These are phyloP conservation scores for Butyriboletus loyo DNA, from an alignment of 768 basidiomycete species.

Conservation along the genomic window DNA sequence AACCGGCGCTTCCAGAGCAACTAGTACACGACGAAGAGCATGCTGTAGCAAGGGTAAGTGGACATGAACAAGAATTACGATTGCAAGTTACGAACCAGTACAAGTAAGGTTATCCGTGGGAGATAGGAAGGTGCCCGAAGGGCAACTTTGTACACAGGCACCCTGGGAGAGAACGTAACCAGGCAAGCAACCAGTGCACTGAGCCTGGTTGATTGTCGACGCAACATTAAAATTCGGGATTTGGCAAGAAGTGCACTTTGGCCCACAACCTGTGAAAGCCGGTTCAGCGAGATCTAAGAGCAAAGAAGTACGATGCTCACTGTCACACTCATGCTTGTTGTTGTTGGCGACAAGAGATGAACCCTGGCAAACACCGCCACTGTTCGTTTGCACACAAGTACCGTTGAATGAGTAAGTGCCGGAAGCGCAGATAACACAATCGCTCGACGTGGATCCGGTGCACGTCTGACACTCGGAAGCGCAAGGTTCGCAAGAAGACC, in stretches of 20 bases:
- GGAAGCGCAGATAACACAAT: conserved; percentile 66
- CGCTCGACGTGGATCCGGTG: conserved; percentile 59
- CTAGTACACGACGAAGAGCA: conserved; percentile 74
- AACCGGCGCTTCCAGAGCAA: conserved; percentile 63
- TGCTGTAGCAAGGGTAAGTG: conserved; percentile 35
- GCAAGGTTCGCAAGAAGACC: conserved; percentile 54
- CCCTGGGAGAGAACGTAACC: conserved; percentile 73
- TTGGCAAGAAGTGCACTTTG: conserved; percentile 75
- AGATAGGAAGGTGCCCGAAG: conserved; percentile 67
- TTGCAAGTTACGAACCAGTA: conserved; percentile 47
- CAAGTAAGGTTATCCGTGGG: conserved; percentile 74
- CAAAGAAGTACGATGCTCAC: conserved; percentile 36
- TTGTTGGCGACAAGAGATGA: conserved; percentile 76
- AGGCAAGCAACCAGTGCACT: conserved; percentile 78
- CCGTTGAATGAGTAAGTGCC: conserved; percentile 66
- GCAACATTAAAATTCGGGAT: conserved; percentile 69
- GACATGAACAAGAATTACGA: background rate
- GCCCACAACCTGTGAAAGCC: conserved; percentile 62
- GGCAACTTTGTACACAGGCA: conserved; percentile 67
- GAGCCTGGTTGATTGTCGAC: conserved; percentile 60
- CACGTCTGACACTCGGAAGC: conserved; percentile 71
- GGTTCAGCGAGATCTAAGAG: background rate
- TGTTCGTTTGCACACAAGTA: conserved; percentile 62
- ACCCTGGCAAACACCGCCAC: conserved; percentile 70
- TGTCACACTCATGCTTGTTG: conserved; percentile 78